Conservation (phyloP, 306 rosid genomes). For the Pueraria montana region DNA sequence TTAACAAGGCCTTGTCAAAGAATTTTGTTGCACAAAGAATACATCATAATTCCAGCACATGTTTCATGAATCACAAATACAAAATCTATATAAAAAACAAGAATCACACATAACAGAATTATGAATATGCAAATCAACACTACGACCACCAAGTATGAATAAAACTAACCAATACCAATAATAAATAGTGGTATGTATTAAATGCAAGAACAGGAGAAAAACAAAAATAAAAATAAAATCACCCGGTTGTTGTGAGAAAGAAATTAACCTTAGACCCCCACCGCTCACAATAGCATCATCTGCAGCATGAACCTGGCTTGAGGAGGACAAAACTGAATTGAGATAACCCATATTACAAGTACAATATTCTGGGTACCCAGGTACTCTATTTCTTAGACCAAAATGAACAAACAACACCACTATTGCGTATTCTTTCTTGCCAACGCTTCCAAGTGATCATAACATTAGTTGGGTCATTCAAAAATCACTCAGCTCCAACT, state of each 20-base stretch:
- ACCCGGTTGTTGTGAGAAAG: not conserved
- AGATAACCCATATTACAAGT: conserved; percentile 79
- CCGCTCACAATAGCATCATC: conserved; percentile 87
- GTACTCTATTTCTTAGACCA: conserved; percentile 48
- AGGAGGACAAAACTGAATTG: conserved; percentile 78
- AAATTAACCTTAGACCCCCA: conserved; percentile 83
- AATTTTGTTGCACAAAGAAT: not conserved
- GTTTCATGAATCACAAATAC: not conserved
- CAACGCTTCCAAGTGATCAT: conserved; percentile 48
- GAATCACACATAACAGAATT: conserved; percentile 4
- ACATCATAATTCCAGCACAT: not conserved
- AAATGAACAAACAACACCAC: conserved; percentile 48
- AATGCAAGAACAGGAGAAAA: not conserved
- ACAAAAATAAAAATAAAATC: not conserved
- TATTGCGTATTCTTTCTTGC: conserved; percentile 46
- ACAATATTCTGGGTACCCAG: conserved; percentile 47
- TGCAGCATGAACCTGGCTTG: conserved; percentile 72
- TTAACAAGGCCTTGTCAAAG: conserved; percentile 20
- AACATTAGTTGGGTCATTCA: conserved; percentile 50
- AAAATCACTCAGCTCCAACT: conserved; percentile 37
- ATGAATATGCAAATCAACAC: not conserved
- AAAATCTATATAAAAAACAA: not conserved
- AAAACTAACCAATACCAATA: conserved; percentile 18
- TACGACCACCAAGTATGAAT: not conserved
- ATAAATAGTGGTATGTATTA: not conserved